phyloP scores from a whole-genome alignment of 78 protist genomes.

The Dictyostelium purpureum region DNA sequence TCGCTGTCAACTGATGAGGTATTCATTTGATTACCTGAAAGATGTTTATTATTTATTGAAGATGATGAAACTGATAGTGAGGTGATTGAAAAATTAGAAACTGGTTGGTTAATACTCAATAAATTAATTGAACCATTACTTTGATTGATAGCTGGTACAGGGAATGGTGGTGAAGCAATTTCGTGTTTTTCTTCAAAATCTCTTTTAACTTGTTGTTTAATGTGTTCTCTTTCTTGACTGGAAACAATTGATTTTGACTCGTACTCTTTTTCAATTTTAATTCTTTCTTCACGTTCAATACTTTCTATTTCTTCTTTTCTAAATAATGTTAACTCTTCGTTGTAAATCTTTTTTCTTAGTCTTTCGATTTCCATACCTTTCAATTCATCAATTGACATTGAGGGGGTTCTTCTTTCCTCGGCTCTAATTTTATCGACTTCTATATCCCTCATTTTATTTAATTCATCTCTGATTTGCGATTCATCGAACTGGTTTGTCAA shows the following conservation, averaged over 20 bases:
- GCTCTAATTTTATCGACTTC: conserved; percentile 36
- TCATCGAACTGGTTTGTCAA: conserved; percentile 5
- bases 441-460: conserved; percentile 23
- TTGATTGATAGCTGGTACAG: not conserved
- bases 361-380: conserved; percentile 14
- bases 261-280: conserved; percentile 20
- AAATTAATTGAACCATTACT: too few species aligned
- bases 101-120: too few species aligned
- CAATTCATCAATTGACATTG: conserved; percentile 5
- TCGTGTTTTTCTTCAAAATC: not conserved
- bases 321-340: not conserved
- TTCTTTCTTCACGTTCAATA: conserved; percentile 5
- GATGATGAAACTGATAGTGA: not conserved
- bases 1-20: not conserved
- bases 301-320: conserved; percentile 19
- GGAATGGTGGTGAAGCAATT: not conserved
- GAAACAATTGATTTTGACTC: not conserved
- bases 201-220: not conserved
- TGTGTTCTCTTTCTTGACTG: conserved; percentile 6
- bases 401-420: conserved; percentile 3
- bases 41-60: not conserved
- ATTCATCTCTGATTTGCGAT: not conserved
- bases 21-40: not conserved
- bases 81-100: too few species aligned
- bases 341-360: not conserved